Percentiles rank a stretch among this genome's conserved stretches.
Conservation (phyloP, 2,329 filamentous ascomycete species). For the Huntiella savannae region DNA sequence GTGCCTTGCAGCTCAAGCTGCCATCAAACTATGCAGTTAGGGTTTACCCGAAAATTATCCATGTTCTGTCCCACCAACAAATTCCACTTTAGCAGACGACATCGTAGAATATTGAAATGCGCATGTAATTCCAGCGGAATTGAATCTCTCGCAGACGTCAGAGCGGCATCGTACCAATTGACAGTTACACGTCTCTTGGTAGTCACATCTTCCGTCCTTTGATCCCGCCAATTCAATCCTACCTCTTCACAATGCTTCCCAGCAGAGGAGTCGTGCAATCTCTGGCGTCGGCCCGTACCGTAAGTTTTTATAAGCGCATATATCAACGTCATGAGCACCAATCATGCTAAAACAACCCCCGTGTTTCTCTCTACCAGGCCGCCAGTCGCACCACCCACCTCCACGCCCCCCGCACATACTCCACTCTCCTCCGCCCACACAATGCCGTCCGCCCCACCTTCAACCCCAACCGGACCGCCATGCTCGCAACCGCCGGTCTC, state of each 20-base stretch:
- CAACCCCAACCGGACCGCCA: not conserved
- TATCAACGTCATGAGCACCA: not conserved
- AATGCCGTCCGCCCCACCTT: not conserved
- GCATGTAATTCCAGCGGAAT: too few relatives aligned
- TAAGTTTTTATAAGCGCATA: conserved; percentile 13
- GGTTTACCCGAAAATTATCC: too few relatives aligned
- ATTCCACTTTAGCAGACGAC: too few relatives aligned
- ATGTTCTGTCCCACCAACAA: too few relatives aligned
- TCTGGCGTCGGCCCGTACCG: conserved; percentile 19
- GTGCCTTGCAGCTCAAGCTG: too few relatives aligned
- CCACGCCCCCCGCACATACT: conserved; percentile 4
- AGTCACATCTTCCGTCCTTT: not conserved
- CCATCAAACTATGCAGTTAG: too few relatives aligned
- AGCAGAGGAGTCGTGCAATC: conserved; percentile 26
- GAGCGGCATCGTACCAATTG: not conserved
- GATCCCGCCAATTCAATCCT: not conserved
- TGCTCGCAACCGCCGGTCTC: conserved; percentile 5
- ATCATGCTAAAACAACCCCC: not conserved
- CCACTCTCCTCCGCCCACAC: conserved; percentile 8
- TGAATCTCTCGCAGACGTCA: not conserved
- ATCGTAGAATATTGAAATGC: too few relatives aligned
- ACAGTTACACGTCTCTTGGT: too few relatives aligned
- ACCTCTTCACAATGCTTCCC: conserved; percentile 22
- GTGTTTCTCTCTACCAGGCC: not conserved
- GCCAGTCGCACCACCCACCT: conserved; percentile 1